Evolutionary conservation across 805 yeast genomes (phyloP).

Genomic region (Starmerella apicola): DNA sequence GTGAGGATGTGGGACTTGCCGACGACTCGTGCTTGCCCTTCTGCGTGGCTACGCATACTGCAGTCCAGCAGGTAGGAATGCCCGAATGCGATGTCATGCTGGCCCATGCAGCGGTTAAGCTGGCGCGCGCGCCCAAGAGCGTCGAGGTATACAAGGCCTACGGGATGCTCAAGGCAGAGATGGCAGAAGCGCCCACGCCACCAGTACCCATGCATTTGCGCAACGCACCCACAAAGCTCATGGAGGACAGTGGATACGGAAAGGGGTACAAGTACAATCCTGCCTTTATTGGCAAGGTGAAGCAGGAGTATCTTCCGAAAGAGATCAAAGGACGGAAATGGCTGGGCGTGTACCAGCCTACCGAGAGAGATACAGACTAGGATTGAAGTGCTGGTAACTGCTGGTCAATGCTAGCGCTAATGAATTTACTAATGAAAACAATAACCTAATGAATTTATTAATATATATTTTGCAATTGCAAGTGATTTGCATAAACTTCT

Average conservation of each 20-base stretch:
- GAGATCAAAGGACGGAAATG: constrained; percentile 23
- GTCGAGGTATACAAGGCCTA: constrained; percentile 78
- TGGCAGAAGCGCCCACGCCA: constrained; percentile 49
- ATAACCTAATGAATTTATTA: background rate
- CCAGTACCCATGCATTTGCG: constrained; percentile 61
- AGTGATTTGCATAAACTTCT: background rate
- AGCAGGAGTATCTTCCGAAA: constrained; percentile 58
- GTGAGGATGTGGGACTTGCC: constrained; percentile 82
- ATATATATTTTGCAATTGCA: background rate
- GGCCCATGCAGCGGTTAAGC: constrained; percentile 86
- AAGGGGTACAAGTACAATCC: constrained; percentile 86
- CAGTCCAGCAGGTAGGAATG: constrained; percentile 80
- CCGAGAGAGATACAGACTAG: constrained; percentile 1
- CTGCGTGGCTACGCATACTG: constrained; percentile 73
- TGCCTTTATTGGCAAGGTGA: constrained; percentile 57
- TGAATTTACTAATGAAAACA: too few relatives aligned
- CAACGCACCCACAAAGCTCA: constrained; percentile 86
- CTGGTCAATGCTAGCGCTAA: too few relatives aligned
- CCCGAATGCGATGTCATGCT: constrained; percentile 86
- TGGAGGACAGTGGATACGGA: constrained; percentile 81
- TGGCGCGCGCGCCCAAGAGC: constrained; percentile 76
- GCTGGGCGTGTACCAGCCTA: constrained; percentile 13
- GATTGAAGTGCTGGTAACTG: too few relatives aligned
- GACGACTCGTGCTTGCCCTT: constrained; percentile 79
- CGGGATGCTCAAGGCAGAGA: constrained; percentile 46